phyloP scores from a whole-genome alignment of 805 yeast genomes.

The Tanozyma kutaoensis region DNA sequence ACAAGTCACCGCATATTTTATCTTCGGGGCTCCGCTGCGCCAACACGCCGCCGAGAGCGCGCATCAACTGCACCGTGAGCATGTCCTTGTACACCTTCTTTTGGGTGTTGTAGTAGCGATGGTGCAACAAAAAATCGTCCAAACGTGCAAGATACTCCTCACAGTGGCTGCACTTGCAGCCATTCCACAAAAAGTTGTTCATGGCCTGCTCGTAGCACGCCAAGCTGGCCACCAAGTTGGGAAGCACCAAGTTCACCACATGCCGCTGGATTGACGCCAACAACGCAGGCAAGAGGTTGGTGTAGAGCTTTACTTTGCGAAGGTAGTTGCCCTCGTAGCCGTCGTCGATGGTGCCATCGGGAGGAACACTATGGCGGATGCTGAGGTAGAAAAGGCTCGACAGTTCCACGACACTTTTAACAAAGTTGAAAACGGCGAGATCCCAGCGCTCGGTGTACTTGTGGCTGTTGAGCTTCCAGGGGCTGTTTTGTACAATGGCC shows the following conservation, averaged over 20 bases:
- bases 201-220: constrained; percentile 60
- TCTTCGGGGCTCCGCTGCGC: constrained; percentile 1
- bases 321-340: constrained; percentile 66
- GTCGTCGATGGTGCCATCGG: constrained; percentile 32
- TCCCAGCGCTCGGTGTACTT: constrained; percentile 41
- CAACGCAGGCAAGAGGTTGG: constrained; percentile 30
- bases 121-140: constrained; percentile 52
- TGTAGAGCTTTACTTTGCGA: constrained; percentile 40
- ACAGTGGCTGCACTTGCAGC: constrained; percentile 56
- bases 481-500: constrained; percentile 20
- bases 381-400: constrained; percentile 21
- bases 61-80: constrained; percentile 44
- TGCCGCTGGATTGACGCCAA: constrained; percentile 8
- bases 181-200: constrained; percentile 67
- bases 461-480: constrained; percentile 17
- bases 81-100: constrained; percentile 43
- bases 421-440: constrained; percentile 23
- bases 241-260: constrained; percentile 36
- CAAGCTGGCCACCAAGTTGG: constrained; percentile 45
- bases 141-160: constrained; percentile 31
- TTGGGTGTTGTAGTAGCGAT: constrained; percentile 39
- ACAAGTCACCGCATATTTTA: constrained; percentile 8
- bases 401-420: constrained; percentile 12
- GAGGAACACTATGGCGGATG: constrained; percentile 47
- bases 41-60: constrained; percentile 33